Evolutionary conservation across 2,329 filamentous ascomycete genomes (phyloP), one percentile per base, ranked within the genome.

Genomic region (Xylariaceae sp.): DNA sequence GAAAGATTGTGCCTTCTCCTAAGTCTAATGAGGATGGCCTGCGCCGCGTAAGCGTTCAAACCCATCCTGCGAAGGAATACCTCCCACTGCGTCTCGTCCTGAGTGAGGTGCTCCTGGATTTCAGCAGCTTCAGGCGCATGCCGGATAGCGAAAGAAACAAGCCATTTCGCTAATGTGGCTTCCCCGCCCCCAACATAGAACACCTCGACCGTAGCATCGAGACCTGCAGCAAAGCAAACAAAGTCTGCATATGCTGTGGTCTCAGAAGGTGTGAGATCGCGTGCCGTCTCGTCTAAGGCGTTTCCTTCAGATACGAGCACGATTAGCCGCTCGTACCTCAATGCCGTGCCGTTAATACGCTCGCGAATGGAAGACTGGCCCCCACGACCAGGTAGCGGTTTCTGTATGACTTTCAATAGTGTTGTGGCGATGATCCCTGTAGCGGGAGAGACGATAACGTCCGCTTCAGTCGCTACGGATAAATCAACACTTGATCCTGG

Each of bases 11-110:
- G 67, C 5, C 72, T 73, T 5, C 66, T 66, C 64, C 78, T 78
- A 10, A 85, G 59, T n/a, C 71, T 70, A 0, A 73, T 75, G 39
- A 89, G 73, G 1, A 90, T 76, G 8, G 78, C 76, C 69, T 91
- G 88, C 2, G 89, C 88, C 2, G 88, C 88, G 69, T 84, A 90
- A 0, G 83, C 80, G 71, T 92, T 92, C 69, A 91, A 71, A 0
- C 89, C 89, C 1, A 81, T 79, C 23, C 78, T 76, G 11, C 88
- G 78, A 23, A 92, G 75, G 62, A 89, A 88, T 8, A 83, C 51
- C 70, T 92, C 89, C 85, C 85, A 89, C 39, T 76, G 71, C 0
- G 85, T 86, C 72, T 90, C 87, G 0, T 83, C 80, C 13, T 82
- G 72, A 6, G 82, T 66, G 35, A 84, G 69, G 35, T 71, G 58